These are phyloP conservation scores for Podaxis sp. DNA, from an alignment of 768 basidiomycete genomes.

Conservation along the genomic window DNA sequence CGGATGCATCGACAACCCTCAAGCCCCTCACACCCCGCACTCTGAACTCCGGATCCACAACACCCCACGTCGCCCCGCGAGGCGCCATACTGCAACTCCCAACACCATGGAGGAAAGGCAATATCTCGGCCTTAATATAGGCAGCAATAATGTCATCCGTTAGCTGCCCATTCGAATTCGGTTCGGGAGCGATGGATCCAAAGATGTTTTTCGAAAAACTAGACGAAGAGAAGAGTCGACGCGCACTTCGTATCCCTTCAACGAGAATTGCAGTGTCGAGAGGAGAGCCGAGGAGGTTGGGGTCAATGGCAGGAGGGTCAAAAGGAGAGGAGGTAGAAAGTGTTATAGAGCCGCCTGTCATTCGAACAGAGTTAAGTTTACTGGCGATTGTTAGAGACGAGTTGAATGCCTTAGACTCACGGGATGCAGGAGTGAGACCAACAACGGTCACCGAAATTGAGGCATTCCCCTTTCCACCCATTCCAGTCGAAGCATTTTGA, in stretches of 20 bases:
- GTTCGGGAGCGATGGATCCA: neutral
- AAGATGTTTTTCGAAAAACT: no score
- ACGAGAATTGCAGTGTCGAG: slow-evolving; percentile 25
- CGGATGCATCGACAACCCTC: slow-evolving; percentile 38
- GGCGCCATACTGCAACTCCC: slow-evolving; percentile 33
- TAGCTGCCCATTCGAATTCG: neutral
- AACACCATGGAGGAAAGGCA: slow-evolving; percentile 29
- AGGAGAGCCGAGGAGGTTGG: slow-evolving; percentile 23
- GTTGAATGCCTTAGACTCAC: neutral
- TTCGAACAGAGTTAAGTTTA: no score
- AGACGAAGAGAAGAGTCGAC: slow-evolving; percentile 18
- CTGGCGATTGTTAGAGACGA: no score
- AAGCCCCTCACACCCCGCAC: slow-evolving; percentile 32
- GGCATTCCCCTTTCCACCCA: neutral
- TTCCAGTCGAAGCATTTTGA: neutral
- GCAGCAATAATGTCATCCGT: slow-evolving; percentile 18
- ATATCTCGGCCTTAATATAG: slow-evolving; percentile 3
- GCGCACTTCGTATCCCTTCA: slow-evolving; percentile 21
- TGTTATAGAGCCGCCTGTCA: slow-evolving; percentile 19
- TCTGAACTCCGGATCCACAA: slow-evolving; percentile 34
- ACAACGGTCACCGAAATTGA: neutral
- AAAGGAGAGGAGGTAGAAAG: slow-evolving; percentile 42
- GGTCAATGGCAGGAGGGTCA: slow-evolving; percentile 42
- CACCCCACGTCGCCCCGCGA: slow-evolving; percentile 26
- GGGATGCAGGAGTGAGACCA: neutral